phyloP scores from a whole-genome alignment of 768 basidiomycete species.

The Dioszegia hungarica region DNA sequence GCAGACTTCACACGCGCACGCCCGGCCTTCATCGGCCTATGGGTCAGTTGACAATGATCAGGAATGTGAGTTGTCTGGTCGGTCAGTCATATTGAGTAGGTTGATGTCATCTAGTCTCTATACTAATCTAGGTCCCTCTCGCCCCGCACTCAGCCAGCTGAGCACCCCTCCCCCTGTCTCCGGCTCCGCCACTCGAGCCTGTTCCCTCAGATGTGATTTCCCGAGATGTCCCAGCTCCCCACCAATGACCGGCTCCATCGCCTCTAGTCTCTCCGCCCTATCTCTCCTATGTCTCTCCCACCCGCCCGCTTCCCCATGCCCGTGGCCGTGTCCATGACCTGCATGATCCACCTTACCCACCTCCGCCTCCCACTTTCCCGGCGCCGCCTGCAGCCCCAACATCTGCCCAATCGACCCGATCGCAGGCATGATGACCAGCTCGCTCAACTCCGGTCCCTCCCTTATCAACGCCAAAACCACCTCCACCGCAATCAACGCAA shows the following conservation, averaged over 20 bases:
- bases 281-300: not conserved
- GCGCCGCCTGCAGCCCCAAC: not conserved
- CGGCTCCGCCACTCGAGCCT: not conserved
- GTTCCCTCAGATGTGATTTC: not conserved
- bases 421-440: not conserved
- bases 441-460: slow-evolving; percentile 42
- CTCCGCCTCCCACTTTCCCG: not conserved
- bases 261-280: not conserved
- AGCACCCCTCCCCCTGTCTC: not conserved
- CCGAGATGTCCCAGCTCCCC: not conserved
- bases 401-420: slow-evolving; percentile 4
- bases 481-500: slow-evolving; percentile 87
- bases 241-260: not conserved
- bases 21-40: not conserved
- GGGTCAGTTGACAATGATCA: not conserved
- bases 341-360: not conserved
- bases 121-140: slow-evolving; percentile 1
- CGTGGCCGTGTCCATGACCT: too few species aligned
- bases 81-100: not conserved
- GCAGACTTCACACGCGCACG: too few species aligned
- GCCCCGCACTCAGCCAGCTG: not conserved
- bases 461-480: slow-evolving; percentile 55
- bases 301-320: not conserved
- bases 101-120: not conserved
- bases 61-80: not conserved